Evolutionary conservation across 2,329 filamentous ascomycete genomes (phyloP).

Genomic region (Fusarium longipes): DNA sequence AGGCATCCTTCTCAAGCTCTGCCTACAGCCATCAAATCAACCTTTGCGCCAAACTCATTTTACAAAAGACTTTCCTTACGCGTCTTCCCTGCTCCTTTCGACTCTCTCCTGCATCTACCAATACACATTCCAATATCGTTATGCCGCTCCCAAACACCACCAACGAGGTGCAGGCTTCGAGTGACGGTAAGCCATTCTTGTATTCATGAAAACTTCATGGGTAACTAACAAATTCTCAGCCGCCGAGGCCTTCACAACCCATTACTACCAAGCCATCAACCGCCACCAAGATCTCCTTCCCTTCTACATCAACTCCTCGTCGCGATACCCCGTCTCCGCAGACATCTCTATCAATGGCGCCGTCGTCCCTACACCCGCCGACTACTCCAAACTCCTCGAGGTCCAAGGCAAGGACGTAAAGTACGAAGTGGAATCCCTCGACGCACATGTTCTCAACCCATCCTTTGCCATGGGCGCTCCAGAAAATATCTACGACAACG

Average conservation of each 20-base stretch:
- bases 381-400: slow-evolving; percentile 76
- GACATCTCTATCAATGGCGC: slow-evolving; percentile 86
- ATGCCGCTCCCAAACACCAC: slow-evolving; percentile 56
- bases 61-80: background rate
- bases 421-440: slow-evolving; percentile 81
- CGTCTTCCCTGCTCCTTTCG: background rate
- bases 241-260: slow-evolving; percentile 76
- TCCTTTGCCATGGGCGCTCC: slow-evolving; percentile 70
- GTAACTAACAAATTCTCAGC: slow-evolving; percentile 58
- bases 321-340: slow-evolving; percentile 65
- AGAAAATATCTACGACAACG: slow-evolving; percentile 55
- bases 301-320: slow-evolving; percentile 76
- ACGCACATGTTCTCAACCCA: slow-evolving; percentile 82
- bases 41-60: slow-evolving; percentile 41
- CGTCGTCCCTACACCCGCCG: slow-evolving; percentile 68
- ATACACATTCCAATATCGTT: background rate
- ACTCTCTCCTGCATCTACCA: background rate
- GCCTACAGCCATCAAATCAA: slow-evolving; percentile 10
- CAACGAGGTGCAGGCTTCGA: slow-evolving; percentile 58
- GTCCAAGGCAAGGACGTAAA: slow-evolving; percentile 67
- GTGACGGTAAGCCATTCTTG: slow-evolving; percentile 55
- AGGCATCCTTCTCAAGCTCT: slow-evolving; percentile 27
- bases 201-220: background rate
- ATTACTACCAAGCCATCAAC: slow-evolving; percentile 81
- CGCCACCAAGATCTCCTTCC: slow-evolving; percentile 68